Evolutionary conservation across 768 basidiomycete genomes (phyloP).

Genomic region (Collybiopsis luxurians): DNA sequence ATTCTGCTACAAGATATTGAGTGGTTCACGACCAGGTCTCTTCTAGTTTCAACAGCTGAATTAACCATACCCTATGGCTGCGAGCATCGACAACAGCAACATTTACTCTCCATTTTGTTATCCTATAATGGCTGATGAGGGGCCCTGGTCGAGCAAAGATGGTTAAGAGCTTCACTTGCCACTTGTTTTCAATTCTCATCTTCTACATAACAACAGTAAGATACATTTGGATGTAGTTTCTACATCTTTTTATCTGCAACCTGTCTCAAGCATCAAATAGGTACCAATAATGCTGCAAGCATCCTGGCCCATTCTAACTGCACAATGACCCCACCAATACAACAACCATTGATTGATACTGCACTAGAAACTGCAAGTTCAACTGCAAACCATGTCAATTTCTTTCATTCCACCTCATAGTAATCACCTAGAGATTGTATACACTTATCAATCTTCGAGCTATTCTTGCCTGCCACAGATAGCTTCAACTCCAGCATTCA

Average conservation of each 20-base stretch:
- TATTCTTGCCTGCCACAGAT: conserved; percentile 39
- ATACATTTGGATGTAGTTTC: conserved; percentile 38
- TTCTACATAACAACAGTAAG: conserved; percentile 50
- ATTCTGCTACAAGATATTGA: conserved; percentile 37
- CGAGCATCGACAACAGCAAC: conserved; percentile 46
- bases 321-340: conserved; percentile 38
- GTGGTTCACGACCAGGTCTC: conserved; percentile 36
- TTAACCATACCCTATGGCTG: conserved; percentile 48
- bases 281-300: conserved; percentile 43
- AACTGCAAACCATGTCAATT: conserved; percentile 36
- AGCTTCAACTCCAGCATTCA: conserved; percentile 27
- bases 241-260: conserved; percentile 30
- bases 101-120: conserved; percentile 56
- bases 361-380: conserved; percentile 42
- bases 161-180: conserved; percentile 76
- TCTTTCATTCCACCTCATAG: conserved; percentile 42
- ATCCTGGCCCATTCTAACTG: conserved; percentile 55
- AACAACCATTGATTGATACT: conserved; percentile 47
- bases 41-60: conserved; percentile 21
- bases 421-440: conserved; percentile 44
- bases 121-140: conserved; percentile 55
- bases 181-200: conserved; percentile 51
- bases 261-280: conserved; percentile 48
- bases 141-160: conserved; percentile 71
- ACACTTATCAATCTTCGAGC: conserved; percentile 36